A percentile compares a stretch with the other conserved stretches of the same genome.
Evolutionary conservation across 2,329 filamentous ascomycete genomes (phyloP).

Genomic region (Penicillium sp.): DNA sequence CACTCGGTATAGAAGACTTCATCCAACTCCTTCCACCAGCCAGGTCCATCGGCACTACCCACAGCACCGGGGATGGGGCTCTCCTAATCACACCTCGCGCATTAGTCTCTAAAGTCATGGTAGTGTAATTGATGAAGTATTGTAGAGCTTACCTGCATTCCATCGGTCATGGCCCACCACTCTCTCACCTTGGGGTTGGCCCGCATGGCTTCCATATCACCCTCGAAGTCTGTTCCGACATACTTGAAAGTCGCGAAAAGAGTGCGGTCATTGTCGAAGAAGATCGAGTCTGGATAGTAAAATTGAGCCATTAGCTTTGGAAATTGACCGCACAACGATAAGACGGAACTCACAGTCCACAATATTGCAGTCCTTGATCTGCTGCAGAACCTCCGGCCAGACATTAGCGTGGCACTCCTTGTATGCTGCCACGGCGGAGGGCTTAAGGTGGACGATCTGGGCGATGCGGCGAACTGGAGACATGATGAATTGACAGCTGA

Average conservation of each 20-base stretch:
- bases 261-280: slow-evolving; percentile 68
- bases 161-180: slow-evolving; percentile 82
- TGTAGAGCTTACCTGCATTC: slow-evolving; percentile 58
- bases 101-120: slow-evolving; percentile 3
- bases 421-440: slow-evolving; percentile 66
- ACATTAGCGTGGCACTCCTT: slow-evolving; percentile 72
- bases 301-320: neutral
- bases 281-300: slow-evolving; percentile 60
- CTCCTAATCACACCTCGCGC: slow-evolving; percentile 21
- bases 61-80: slow-evolving; percentile 34
- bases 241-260: slow-evolving; percentile 80
- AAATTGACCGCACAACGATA: neutral
- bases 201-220: slow-evolving; percentile 75
- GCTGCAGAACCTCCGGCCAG: slow-evolving; percentile 75
- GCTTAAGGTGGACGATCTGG: slow-evolving; percentile 72
- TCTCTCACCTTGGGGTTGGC: slow-evolving; percentile 71
- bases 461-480: slow-evolving; percentile 53
- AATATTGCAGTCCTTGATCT: slow-evolving; percentile 75
- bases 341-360: slow-evolving; percentile 61
- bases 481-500: slow-evolving; percentile 12
- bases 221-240: slow-evolving; percentile 69
- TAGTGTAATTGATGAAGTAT: neutral
- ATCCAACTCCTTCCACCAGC: slow-evolving; percentile 39
- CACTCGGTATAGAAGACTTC: slow-evolving; percentile 37
- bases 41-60: slow-evolving; percentile 35